phyloP scores from a whole-genome alignment of 352 stramenopile species.

The Globisporangium orthogonon region DNA sequence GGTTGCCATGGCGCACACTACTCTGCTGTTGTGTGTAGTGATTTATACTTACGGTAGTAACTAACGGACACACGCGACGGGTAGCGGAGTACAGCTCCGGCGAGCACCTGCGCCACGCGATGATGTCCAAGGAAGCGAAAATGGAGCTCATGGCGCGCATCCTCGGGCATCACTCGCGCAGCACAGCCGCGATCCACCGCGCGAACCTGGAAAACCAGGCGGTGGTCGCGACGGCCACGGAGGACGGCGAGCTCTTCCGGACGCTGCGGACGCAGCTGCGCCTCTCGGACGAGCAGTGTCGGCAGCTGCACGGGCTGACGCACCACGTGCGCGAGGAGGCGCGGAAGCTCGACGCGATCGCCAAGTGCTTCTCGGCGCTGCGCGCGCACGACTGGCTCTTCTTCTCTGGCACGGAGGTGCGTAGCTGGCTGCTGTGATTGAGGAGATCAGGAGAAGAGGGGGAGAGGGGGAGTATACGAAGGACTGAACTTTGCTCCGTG shows the following conservation, averaged over 20 bases:
- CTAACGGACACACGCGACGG: too few relatives aligned
- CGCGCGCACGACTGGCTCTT: constrained; percentile 84
- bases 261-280: constrained; percentile 47
- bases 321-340: constrained; percentile 52
- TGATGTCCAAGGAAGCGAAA: constrained; percentile 84
- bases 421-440: constrained; percentile 1
- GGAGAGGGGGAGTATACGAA: neutral
- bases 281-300: constrained; percentile 68
- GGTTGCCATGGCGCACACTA: constrained; percentile 5
- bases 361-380: constrained; percentile 83
- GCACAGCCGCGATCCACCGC: constrained; percentile 66
- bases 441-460: neutral
- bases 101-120: constrained; percentile 70
- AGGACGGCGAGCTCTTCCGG: constrained; percentile 54
- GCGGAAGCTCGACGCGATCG: constrained; percentile 70
- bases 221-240: constrained; percentile 50
- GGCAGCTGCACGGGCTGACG: constrained; percentile 39
- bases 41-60: neutral
- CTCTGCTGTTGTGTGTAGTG: neutral
- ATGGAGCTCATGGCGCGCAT: constrained; percentile 76
- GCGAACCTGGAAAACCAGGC: constrained; percentile 83
- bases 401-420: constrained; percentile 76
- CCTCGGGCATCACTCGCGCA: constrained; percentile 67
- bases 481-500: neutral
- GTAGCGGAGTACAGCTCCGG: constrained; percentile 62